A percentile compares a stretch with the other conserved stretches of the same genome.
Conservation (phyloP, 371 early-diverging fungal genomes). For the Mucor ambiguus region DNA sequence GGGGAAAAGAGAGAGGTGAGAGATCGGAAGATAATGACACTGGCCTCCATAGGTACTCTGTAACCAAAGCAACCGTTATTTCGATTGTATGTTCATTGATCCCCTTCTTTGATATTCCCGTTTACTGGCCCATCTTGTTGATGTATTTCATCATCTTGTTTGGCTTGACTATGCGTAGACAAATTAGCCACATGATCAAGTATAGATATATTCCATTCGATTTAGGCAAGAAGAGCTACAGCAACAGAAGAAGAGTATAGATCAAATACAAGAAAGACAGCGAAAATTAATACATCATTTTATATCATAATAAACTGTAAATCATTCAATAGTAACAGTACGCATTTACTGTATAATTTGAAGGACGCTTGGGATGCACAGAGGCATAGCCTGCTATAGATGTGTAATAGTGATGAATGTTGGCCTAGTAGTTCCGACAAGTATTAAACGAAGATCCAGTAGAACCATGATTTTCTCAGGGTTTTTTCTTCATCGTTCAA, state of each 20-base stretch:
- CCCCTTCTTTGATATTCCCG: slow-evolving; percentile 94
- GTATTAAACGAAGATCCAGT: background rate
- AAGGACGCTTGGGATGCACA: background rate
- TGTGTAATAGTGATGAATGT: background rate
- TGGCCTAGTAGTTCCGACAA: background rate
- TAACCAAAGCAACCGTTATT: slow-evolving; percentile 4
- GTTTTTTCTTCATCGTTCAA: background rate
- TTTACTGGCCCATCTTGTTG: slow-evolving; percentile 92
- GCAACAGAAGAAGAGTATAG: slow-evolving; percentile 24
- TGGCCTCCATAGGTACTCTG: slow-evolving; percentile 3
- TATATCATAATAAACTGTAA: slow-evolving; percentile 4
- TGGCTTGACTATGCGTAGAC: slow-evolving; percentile 93
- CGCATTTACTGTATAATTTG: background rate
- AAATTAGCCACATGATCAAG: slow-evolving; percentile 98
- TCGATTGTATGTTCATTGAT: slow-evolving; percentile 27
- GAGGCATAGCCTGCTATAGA: background rate
- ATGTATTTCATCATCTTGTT: slow-evolving; percentile 97
- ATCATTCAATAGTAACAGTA: background rate
- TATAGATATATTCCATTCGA: slow-evolving; percentile 98
- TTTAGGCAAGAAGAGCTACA: slow-evolving; percentile 90
- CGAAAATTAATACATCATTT: slow-evolving; percentile 1
- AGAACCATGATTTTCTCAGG: background rate
- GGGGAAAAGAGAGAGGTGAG: background rate
- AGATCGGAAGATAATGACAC: background rate
- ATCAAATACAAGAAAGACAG: background rate